phyloP scores from a whole-genome alignment of 2,329 filamentous ascomycete genomes.

The Mycosphaerella sp. region DNA sequence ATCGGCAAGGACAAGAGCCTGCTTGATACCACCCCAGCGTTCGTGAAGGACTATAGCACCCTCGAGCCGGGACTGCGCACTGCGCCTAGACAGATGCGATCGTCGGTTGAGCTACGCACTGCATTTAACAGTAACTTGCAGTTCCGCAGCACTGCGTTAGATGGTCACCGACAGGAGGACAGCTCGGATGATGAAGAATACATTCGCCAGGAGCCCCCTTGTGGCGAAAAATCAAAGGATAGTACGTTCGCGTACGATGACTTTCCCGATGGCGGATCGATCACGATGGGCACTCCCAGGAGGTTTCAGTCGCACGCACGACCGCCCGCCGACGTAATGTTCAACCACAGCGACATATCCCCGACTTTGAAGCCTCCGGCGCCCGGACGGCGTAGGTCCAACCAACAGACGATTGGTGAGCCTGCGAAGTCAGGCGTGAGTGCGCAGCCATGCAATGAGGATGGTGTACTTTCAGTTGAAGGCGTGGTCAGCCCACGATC shows the following conservation, averaged over 20 bases:
- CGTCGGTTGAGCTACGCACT: conserved; percentile 27
- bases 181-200: conserved; percentile 21
- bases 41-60: conserved; percentile 20
- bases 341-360: conserved; percentile 20
- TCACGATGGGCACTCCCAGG: conserved; percentile 33
- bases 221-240: conserved; percentile 18
- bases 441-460: conserved; percentile 26
- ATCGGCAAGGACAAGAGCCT: conserved; percentile 23
- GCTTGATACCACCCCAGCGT: conserved; percentile 22
- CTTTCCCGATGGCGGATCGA: conserved; percentile 33
- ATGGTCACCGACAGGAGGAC: conserved; percentile 11
- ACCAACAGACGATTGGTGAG: conserved; percentile 20
- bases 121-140: conserved; percentile 23
- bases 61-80: conserved; percentile 22
- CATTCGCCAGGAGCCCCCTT: conserved; percentile 2
- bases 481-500: conserved; percentile 22
- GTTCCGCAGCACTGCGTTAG: conserved; percentile 16
- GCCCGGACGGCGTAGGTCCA: conserved; percentile 24
- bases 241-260: conserved; percentile 23
- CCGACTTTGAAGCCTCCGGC: conserved; percentile 10
- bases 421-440: conserved; percentile 26
- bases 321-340: conserved; percentile 20
- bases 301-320: conserved; percentile 31
- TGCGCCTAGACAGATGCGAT: conserved; percentile 28
- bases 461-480: conserved; percentile 17